Evolutionary conservation across 2,329 filamentous ascomycete genomes (phyloP).

Genomic region (Colletotrichum brevisporum): DNA sequence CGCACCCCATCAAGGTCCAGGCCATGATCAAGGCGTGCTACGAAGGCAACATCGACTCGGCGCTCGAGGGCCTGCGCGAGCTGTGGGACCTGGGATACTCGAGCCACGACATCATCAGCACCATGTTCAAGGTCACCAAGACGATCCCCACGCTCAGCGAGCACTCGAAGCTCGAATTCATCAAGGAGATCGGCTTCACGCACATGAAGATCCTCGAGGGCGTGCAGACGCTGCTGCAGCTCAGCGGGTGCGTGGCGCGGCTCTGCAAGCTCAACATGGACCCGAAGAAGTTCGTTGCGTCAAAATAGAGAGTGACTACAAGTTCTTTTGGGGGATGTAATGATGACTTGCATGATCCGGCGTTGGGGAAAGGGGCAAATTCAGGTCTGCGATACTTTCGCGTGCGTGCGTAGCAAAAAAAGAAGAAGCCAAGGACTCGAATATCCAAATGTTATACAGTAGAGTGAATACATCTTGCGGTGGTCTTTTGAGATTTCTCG

Average conservation of each 20-base stretch:
- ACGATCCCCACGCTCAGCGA: conserved; percentile 93
- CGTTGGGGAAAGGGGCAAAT: conserved; percentile 47
- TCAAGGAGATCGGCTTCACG: conserved; percentile 98
- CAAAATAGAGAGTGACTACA: conserved; percentile 48
- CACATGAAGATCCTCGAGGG: conserved; percentile 99
- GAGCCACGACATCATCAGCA: conserved; percentile 99
- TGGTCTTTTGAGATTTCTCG: conserved; percentile 1
- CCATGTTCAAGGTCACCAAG: conserved; percentile 99
- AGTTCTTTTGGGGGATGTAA: conserved; percentile 6
- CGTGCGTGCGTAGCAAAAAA: conserved; percentile 25
- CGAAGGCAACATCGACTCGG: conserved; percentile 90
- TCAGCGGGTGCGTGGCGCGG: conserved; percentile 92
- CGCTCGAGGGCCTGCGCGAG: conserved; percentile 88
- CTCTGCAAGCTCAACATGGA: conserved; percentile 98
- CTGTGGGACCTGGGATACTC: conserved; percentile 96
- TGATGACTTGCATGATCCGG: conserved; percentile 48
- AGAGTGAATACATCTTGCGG: conserved; percentile 24
- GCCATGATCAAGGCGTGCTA: conserved; percentile 98
- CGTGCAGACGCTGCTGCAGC: conserved; percentile 92
- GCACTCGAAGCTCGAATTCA: conserved; percentile 96
- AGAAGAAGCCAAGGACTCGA: conserved; percentile 9
- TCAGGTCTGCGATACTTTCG: conserved; percentile 17
- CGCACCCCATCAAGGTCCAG: conserved; percentile 98
- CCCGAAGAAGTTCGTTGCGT: conserved; percentile 77
- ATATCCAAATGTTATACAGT: conserved; percentile 31